phyloP scores from a whole-genome alignment of 805 yeast species.

The Myxozyma nipponensis region DNA sequence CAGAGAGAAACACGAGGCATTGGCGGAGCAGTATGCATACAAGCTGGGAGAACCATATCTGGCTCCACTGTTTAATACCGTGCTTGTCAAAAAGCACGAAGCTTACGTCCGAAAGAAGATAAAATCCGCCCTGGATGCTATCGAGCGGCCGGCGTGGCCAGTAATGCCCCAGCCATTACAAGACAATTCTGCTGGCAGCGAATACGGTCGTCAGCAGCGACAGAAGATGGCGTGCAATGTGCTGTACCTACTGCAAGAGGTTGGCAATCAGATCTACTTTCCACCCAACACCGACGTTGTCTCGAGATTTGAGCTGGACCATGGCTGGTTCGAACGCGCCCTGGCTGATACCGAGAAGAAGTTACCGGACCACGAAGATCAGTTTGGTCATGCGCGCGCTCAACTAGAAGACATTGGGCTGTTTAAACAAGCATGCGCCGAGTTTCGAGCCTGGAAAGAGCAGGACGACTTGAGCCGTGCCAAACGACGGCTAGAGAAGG shows the following conservation, averaged over 20 bases:
- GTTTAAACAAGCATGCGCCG: constrained; percentile 11
- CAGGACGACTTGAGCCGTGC: constrained; percentile 18
- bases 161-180: constrained; percentile 9
- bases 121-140: constrained; percentile 12
- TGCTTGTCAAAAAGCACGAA: constrained; percentile 25
- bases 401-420: constrained; percentile 16
- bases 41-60: constrained; percentile 21
- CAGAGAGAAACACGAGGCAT: constrained; percentile 17
- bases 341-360: constrained; percentile 9
- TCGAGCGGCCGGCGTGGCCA: constrained; percentile 19
- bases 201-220: neutral
- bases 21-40: constrained; percentile 14
- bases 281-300: constrained; percentile 23
- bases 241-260: constrained; percentile 22
- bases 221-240: constrained; percentile 19
- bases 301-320: constrained; percentile 10
- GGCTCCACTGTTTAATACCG: constrained; percentile 24
- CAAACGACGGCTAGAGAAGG: constrained; percentile 17
- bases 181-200: neutral
- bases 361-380: constrained; percentile 8
- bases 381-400: constrained; percentile 6
- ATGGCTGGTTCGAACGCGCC: constrained; percentile 14
- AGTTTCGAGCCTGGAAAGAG: constrained; percentile 22
- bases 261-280: constrained; percentile 20
- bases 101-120: constrained; percentile 26